Conservation (phyloP, 2,329 filamentous ascomycete species). For the Helicocarpus griseus region DNA sequence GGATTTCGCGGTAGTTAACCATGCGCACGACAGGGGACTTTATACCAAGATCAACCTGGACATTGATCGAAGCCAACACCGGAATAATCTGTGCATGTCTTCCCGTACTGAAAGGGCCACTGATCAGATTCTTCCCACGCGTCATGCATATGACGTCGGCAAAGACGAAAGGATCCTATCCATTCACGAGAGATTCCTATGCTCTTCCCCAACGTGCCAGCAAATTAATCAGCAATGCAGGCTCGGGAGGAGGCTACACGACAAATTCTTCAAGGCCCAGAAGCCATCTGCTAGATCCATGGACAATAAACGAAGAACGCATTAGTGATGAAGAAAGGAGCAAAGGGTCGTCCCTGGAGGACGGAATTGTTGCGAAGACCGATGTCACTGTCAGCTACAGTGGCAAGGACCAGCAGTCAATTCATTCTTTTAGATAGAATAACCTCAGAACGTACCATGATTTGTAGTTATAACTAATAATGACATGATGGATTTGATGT, state of each 20-base stretch:
- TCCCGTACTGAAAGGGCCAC: slow-evolving; percentile 15
- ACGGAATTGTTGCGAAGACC: neutral
- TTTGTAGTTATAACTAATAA: neutral
- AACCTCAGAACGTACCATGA: neutral
- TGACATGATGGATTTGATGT: too few relatives aligned
- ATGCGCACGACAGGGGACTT: slow-evolving; percentile 10
- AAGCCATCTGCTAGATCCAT: neutral
- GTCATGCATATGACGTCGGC: neutral
- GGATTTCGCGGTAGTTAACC: neutral
- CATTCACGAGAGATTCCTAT: neutral
- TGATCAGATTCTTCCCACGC: neutral
- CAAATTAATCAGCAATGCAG: neutral
- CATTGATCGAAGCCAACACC: slow-evolving; percentile 24
- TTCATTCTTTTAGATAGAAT: neutral
- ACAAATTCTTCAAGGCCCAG: neutral
- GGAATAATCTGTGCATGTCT: slow-evolving; percentile 28
- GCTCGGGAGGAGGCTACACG: neutral
- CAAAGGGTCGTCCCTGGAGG: neutral
- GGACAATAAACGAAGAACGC: neutral
- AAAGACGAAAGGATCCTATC: slow-evolving; percentile 2
- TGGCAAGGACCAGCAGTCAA: neutral
- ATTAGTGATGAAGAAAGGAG: neutral
- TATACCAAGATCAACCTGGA: slow-evolving; percentile 26
- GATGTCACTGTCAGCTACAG: neutral
- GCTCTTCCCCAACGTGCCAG: neutral